Evolutionary conservation across 768 basidiomycete species (phyloP), one percentile per base, ranked within the genome.

Genomic region (Hypholoma sublateritium): DNA sequence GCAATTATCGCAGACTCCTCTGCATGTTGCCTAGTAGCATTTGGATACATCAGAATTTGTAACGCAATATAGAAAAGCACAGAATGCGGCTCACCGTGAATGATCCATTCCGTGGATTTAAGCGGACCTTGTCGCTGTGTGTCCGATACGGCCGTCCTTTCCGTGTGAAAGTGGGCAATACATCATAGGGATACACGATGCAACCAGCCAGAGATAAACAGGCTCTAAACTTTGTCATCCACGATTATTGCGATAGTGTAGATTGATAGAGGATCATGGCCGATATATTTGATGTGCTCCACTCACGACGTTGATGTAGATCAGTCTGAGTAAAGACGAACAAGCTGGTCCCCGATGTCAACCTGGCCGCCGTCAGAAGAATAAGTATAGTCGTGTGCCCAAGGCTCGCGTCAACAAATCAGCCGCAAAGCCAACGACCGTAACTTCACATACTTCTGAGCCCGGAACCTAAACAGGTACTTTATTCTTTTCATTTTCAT

Each of bases 91-190:
- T 32, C 28, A 32, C 28, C 28, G 28, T 32, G 9, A 9, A 32
- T 32, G 28, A 16, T 35, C 48, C 21, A 1, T 50, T 39, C 50
- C 50, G 34, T 51, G 50, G 50, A 51, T 51, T 51, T 51, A 41
- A 14, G 22, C 50, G 16, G 37, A 5, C 17, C 22, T 19, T 51
- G 22, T 37, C 34, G 37, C 36, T 16, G 48, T 14, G 39, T 41
- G 34, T 16, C 50, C 36, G 21, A 51, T 51, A 41, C 37, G 16
- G 16, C 50, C 50, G 37, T 21, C 22, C 22, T 51, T 51, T 41
- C 39, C 37, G 24, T 9, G 39, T 22, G 37, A 51, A 39, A 12
- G 3, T 41, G 19, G 22, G 39, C 21, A 51, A 24, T 22, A 17
- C 50, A 51, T 51, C 50, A 51, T 12, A 24, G 13, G 32, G 17